phyloP scores from a whole-genome alignment of 306 rosid genomes.

The Prunus armeniaca region DNA sequence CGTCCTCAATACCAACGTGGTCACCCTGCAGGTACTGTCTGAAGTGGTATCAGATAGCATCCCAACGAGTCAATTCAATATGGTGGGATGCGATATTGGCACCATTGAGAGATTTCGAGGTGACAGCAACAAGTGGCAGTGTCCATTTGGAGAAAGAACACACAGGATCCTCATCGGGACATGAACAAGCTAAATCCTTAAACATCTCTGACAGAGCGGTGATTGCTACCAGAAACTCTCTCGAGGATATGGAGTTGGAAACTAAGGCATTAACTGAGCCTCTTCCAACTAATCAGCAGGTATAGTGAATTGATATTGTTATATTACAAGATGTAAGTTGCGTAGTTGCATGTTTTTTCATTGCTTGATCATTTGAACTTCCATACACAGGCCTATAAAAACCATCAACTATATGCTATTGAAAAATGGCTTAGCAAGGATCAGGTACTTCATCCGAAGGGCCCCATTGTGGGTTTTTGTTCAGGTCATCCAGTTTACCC shows the following conservation, averaged over 20 bases:
- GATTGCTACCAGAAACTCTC: slow-evolving; percentile 55
- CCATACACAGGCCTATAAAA: slow-evolving; percentile 77
- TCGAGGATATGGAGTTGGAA: slow-evolving; percentile 94
- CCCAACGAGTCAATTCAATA: slow-evolving; percentile 62
- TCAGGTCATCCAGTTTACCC: slow-evolving; percentile 85
- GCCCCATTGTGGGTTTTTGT: slow-evolving; percentile 84
- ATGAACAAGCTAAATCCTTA: neutral
- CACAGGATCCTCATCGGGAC: neutral
- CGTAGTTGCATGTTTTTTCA: slow-evolving; percentile 4
- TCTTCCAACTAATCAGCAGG: slow-evolving; percentile 98
- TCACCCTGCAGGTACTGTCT: slow-evolving; percentile 62
- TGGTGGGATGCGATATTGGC: slow-evolving; percentile 93
- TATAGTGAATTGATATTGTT: slow-evolving; percentile 28
- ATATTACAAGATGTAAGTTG: slow-evolving; percentile 17
- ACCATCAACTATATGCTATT: slow-evolving; percentile 71
- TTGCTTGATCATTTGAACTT: slow-evolving; percentile 10
- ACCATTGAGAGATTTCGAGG: slow-evolving; percentile 73
- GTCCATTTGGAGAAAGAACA: slow-evolving; percentile 23
- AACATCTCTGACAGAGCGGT: neutral
- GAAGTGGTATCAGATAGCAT: slow-evolving; percentile 86
- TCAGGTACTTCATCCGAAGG: slow-evolving; percentile 88
- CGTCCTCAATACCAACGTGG: neutral
- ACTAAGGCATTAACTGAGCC: slow-evolving; percentile 97
- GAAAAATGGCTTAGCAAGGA: slow-evolving; percentile 90
- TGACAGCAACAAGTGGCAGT: slow-evolving; percentile 52